A percentile compares a stretch with the other conserved stretches of the same genome.
phyloP scores from a whole-genome alignment of 2,329 filamentous ascomycete species.

The Rhytidhysteron rufulum region DNA sequence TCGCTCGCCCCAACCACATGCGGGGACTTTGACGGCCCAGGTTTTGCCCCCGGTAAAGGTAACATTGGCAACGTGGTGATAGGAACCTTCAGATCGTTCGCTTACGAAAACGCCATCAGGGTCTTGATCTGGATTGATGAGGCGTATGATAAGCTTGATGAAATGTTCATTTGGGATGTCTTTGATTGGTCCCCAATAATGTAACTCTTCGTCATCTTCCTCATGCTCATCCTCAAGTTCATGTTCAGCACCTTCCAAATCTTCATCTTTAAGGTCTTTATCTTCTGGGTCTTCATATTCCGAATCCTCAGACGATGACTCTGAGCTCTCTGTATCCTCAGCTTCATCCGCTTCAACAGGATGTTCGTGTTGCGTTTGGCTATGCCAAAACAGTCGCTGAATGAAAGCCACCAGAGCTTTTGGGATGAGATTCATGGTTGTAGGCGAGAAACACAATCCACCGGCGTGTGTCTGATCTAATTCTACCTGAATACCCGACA shows the following conservation, averaged over 20 bases:
- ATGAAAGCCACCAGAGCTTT: no score
- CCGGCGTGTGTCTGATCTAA: no score
- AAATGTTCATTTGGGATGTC: not conserved
- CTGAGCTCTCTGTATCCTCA: not conserved
- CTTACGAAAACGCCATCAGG: conserved; percentile 1
- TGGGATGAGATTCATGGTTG: no score
- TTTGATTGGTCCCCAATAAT: conserved; percentile 1
- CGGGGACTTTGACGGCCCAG: conserved; percentile 3
- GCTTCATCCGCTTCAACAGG: not conserved
- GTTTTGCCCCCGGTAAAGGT: conserved; percentile 1
- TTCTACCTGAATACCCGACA: no score
- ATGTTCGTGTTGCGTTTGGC: not conserved
- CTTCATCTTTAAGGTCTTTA: not conserved
- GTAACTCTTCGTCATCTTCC: not conserved
- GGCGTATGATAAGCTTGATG: conserved; percentile 2
- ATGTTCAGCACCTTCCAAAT: not conserved
- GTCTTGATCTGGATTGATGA: not conserved
- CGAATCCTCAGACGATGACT: not conserved
- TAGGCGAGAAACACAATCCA: no score
- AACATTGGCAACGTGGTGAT: conserved; percentile 3
- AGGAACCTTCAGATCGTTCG: not conserved
- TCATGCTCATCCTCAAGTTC: not conserved
- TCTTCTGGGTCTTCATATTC: not conserved
- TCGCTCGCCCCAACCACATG: not conserved
- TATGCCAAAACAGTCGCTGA: not conserved